phyloP scores from a whole-genome alignment of 2,329 filamentous ascomycete species.

The Lecanicillium sp. region DNA sequence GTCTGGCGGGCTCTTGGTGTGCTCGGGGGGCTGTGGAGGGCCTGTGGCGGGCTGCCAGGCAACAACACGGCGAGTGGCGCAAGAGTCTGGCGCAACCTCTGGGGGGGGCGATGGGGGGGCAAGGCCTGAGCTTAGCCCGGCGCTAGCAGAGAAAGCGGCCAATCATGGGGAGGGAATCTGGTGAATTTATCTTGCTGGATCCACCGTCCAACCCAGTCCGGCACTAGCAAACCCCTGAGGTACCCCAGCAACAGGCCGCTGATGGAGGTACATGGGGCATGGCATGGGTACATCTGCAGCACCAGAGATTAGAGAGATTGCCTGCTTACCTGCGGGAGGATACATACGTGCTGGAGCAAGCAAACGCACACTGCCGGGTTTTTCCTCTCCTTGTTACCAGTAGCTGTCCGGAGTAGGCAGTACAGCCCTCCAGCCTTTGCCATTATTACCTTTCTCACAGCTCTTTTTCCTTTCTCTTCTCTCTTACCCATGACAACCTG shows the following conservation, averaged over 20 bases:
- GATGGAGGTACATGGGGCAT: conserved; percentile 4
- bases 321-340: too few species aligned
- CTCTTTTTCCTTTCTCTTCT: conserved; percentile 1
- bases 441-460: conserved; percentile 8
- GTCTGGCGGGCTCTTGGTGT: too few species aligned
- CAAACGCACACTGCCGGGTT: too few species aligned
- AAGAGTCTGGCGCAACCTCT: conserved; percentile 24
- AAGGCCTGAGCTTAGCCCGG: conserved; percentile 32
- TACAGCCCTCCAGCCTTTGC: conserved; percentile 9
- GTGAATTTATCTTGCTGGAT: conserved; percentile 36
- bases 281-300: not conserved
- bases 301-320: too few species aligned
- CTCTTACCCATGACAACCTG: conserved; percentile 8
- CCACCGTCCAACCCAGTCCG: conserved; percentile 27
- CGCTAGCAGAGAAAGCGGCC: conserved; percentile 29
- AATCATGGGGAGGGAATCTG: conserved; percentile 30
- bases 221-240: conserved; percentile 33
- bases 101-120: conserved; percentile 28
- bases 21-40: too few species aligned
- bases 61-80: conserved; percentile 40
- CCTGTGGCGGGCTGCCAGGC: conserved; percentile 38
- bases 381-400: not conserved
- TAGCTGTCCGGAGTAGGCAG: not conserved
- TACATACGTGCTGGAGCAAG: too few species aligned
- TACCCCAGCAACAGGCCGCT: conserved; percentile 28